phyloP scores from a whole-genome alignment of 1,284 basidiomycete species.

The Peniophora sp. region DNA sequence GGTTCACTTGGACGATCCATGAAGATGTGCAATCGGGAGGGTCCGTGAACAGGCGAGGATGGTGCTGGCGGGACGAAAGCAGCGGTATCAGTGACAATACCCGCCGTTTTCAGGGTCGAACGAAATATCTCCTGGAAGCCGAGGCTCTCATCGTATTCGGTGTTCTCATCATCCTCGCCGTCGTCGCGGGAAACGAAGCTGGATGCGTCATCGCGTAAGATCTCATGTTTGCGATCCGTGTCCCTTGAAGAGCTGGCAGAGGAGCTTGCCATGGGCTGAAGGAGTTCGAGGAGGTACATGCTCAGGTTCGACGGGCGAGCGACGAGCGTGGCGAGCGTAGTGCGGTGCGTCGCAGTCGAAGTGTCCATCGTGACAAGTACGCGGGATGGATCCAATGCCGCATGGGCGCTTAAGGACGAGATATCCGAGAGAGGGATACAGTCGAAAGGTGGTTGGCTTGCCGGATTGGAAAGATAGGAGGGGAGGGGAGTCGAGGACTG shows the following conservation, averaged over 20 bases:
- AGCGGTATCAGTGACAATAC: slow-evolving; percentile 36
- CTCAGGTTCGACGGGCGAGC: slow-evolving; percentile 57
- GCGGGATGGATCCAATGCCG: slow-evolving; percentile 44
- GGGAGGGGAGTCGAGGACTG: slow-evolving; percentile 18
- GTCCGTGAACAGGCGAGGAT: slow-evolving; percentile 16
- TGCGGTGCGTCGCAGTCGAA: slow-evolving; percentile 52
- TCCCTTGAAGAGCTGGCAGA: no score
- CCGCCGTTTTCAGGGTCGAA: no score
- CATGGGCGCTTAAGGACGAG: slow-evolving; percentile 26
- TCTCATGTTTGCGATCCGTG: no score
- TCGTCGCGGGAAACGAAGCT: slow-evolving; percentile 16
- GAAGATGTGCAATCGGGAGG: slow-evolving; percentile 53
- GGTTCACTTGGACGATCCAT: slow-evolving; percentile 72
- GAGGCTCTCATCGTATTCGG: slow-evolving; percentile 23
- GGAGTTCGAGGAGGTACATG: slow-evolving; percentile 43
- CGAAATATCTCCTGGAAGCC: slow-evolving; percentile 14
- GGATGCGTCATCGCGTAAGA: slow-evolving; percentile 6
- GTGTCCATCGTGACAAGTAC: slow-evolving; percentile 66
- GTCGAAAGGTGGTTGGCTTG: slow-evolving; percentile 46
- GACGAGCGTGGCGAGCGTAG: slow-evolving; percentile 54
- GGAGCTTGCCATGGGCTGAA: slow-evolving; percentile 25
- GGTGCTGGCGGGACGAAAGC: slow-evolving; percentile 42
- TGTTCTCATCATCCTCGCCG: slow-evolving; percentile 40
- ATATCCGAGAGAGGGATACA: slow-evolving; percentile 55
- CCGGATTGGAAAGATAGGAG: slow-evolving; percentile 14